Evolutionary conservation across 75 land plant species (phyloP).

Genomic region (Pinus tabuliformis): DNA sequence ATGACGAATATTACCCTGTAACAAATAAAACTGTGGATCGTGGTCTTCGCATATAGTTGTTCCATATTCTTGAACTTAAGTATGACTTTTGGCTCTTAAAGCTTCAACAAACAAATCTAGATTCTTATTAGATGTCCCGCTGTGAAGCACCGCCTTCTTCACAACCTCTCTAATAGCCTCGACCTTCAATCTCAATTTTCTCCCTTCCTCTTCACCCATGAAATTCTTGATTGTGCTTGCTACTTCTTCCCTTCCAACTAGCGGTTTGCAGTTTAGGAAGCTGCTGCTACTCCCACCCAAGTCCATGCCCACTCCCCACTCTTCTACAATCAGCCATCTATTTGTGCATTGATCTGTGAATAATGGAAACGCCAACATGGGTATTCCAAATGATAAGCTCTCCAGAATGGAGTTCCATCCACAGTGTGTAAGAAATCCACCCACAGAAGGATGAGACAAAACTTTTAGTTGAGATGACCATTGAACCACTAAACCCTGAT

Average conservation of each 20-base stretch:
- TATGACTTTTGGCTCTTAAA: neutral
- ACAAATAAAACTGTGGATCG: too few species aligned
- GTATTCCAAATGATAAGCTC: constrained; percentile 44
- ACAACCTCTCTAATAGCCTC: neutral
- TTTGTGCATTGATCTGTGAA: constrained; percentile 50
- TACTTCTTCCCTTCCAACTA: neutral
- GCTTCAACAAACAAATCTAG: neutral
- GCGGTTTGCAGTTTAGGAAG: neutral
- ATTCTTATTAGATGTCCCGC: neutral
- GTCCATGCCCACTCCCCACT: constrained; percentile 37
- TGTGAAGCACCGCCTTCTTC: neutral
- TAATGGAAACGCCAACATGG: constrained; percentile 53
- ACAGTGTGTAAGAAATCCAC: constrained; percentile 59
- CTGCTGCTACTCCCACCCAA: constrained; percentile 13
- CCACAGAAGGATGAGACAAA: constrained; percentile 39
- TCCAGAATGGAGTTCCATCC: constrained; percentile 68
- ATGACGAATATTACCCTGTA: too few species aligned
- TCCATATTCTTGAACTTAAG: too few species aligned
- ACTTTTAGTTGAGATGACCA: constrained; percentile 48
- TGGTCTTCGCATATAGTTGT: too few species aligned
- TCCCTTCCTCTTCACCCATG: neutral
- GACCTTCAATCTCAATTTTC: neutral
- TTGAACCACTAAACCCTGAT: constrained; percentile 31
- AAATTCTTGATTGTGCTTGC: neutral
- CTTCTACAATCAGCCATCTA: constrained; percentile 38